Percentiles rank a stretch among this genome's conserved stretches.
These are phyloP conservation scores for Phytophthora cryptogea DNA, from an alignment of 352 stramenopile genomes.

Conservation along the genomic window DNA sequence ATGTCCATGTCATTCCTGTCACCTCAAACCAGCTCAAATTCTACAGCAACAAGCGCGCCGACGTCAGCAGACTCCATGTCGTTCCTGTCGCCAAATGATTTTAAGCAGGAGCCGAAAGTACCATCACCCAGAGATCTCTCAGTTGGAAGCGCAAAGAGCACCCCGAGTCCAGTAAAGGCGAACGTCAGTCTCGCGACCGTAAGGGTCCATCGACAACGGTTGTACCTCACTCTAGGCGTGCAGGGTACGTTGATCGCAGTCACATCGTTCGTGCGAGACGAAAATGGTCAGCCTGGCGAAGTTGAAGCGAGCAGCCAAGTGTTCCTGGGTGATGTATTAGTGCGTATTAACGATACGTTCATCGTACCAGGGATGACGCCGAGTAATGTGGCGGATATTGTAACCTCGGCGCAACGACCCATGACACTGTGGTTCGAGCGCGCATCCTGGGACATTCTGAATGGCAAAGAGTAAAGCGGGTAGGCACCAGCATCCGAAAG, in stretches of 20 bases:
- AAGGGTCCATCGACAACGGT: slow-evolving; percentile 37
- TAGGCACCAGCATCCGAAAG: slow-evolving; percentile 4
- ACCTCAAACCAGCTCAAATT: not conserved
- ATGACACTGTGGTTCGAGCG: slow-evolving; percentile 66
- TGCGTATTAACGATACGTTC: slow-evolving; percentile 49
- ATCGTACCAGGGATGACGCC: slow-evolving; percentile 40
- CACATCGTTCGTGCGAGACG: slow-evolving; percentile 63
- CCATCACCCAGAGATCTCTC: slow-evolving; percentile 7
- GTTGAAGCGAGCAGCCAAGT: slow-evolving; percentile 76
- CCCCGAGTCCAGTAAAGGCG: slow-evolving; percentile 9
- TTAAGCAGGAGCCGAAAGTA: slow-evolving; percentile 31
- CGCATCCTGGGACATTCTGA: slow-evolving; percentile 62
- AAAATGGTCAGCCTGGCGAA: slow-evolving; percentile 54
- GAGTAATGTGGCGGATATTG: slow-evolving; percentile 48
- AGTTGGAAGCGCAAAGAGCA: not conserved
- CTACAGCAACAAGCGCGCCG: not conserved
- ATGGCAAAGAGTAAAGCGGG: slow-evolving; percentile 36
- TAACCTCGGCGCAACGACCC: slow-evolving; percentile 44
- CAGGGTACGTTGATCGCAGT: slow-evolving; percentile 57
- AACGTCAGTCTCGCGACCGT: slow-evolving; percentile 42
- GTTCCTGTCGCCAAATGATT: slow-evolving; percentile 53
- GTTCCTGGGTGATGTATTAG: slow-evolving; percentile 61
- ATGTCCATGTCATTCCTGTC: slow-evolving; percentile 15
- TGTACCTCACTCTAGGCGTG: slow-evolving; percentile 63
- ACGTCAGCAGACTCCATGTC: slow-evolving; percentile 30